Conservation (phyloP, 2,329 filamentous ascomycete species). For the Talaromyces sp. region DNA sequence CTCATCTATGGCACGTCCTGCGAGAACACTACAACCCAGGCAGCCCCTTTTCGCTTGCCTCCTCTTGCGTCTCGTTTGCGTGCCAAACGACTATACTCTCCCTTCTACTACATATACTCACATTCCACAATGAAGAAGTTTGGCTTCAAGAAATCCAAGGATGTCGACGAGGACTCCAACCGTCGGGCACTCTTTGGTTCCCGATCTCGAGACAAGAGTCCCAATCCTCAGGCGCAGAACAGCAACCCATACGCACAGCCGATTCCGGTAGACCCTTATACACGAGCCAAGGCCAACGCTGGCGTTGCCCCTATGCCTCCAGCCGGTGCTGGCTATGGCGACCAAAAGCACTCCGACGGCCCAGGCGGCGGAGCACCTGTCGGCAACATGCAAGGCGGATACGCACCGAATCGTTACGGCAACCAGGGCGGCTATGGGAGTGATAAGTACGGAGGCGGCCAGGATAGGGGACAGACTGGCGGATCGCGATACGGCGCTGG, state of each 20-base stretch:
- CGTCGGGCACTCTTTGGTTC: constrained; percentile 56
- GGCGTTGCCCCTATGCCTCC: constrained; percentile 32
- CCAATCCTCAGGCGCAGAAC: constrained; percentile 36
- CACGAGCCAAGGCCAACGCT: constrained; percentile 40
- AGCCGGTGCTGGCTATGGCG: constrained; percentile 23
- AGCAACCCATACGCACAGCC: constrained; percentile 53
- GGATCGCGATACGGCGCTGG: constrained; percentile 43
- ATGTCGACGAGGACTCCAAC: constrained; percentile 46
- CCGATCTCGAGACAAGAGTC: constrained; percentile 49
- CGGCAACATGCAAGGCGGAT: constrained; percentile 22
- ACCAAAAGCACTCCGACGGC: constrained; percentile 15
- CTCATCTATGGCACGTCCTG: not conserved
- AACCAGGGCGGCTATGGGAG: constrained; percentile 32
- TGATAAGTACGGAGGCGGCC: constrained; percentile 41
- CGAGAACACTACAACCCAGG: not conserved
- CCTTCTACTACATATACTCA: not conserved
- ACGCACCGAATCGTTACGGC: constrained; percentile 25
- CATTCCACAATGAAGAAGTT: constrained; percentile 18
- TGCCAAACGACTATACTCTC: not conserved
- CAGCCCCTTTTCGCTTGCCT: not conserved
- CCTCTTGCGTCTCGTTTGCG: not conserved
- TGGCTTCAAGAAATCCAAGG: constrained; percentile 49
- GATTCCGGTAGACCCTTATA: constrained; percentile 50
- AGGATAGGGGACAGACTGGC: constrained; percentile 47
- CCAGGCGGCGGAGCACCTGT: constrained; percentile 11